Evolutionary conservation across 2,329 filamentous ascomycete species (phyloP).

Genomic region (Scedosporium dehoogii): DNA sequence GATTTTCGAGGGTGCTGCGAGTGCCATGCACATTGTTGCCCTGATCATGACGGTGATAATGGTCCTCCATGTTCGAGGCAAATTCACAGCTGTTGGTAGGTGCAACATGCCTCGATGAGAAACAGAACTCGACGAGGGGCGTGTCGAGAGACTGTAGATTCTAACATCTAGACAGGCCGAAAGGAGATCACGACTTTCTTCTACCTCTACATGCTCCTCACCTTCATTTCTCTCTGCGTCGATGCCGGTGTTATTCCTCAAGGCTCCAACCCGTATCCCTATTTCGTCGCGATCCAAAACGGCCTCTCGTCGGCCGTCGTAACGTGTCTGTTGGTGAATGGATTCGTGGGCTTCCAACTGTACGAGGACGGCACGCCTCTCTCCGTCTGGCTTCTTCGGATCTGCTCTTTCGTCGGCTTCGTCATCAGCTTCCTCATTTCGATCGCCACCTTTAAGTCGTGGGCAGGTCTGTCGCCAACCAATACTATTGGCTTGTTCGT

Average conservation of each 20-base stretch:
- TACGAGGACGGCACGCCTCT: conserved; percentile 94
- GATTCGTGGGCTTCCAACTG: conserved; percentile 95
- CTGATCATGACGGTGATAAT: conserved; percentile 92
- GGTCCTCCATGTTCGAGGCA: conserved; percentile 92
- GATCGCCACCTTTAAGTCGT: conserved; percentile 84
- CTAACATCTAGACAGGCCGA: conserved; percentile 32
- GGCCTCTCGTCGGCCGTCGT: conserved; percentile 78
- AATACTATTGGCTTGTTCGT: conserved; percentile 87
- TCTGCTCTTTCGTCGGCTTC: conserved; percentile 73
- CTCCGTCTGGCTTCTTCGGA: conserved; percentile 84
- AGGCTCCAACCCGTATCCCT: conserved; percentile 70
- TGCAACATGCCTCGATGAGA: not conserved
- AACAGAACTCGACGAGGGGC: not conserved
- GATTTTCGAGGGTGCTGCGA: conserved; percentile 89
- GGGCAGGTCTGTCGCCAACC: conserved; percentile 74
- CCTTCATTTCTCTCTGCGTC: conserved; percentile 77
- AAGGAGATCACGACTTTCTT: conserved; percentile 81
- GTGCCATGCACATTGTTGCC: conserved; percentile 85
- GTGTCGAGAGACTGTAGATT: not conserved
- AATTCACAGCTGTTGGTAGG: conserved; percentile 95
- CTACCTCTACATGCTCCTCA: conserved; percentile 89
- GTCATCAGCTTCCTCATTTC: conserved; percentile 77
- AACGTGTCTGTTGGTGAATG: conserved; percentile 87
- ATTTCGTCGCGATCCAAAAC: conserved; percentile 82
- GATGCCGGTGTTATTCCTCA: conserved; percentile 89